A percentile compares a stretch with the other conserved stretches of the same genome.
These are phyloP conservation scores for Seminavis robusta DNA, from an alignment of 108 stramenopile species.

Conservation along the genomic window DNA sequence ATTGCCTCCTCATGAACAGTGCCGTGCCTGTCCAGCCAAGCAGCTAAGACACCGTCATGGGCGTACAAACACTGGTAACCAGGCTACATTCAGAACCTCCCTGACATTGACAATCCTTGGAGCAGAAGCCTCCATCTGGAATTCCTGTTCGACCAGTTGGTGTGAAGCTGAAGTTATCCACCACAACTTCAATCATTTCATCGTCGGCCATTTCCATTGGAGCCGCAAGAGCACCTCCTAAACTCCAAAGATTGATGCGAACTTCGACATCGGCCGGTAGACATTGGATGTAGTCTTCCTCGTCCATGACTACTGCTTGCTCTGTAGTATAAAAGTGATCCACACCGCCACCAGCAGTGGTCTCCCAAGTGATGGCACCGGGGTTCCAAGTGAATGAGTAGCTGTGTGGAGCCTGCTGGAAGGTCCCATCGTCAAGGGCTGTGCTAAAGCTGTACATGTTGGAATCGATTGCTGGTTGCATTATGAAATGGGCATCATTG, in stretches of 20 bases:
- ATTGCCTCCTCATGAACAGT: too few relatives aligned
- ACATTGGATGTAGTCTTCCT: constrained; percentile 8
- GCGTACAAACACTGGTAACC: too few relatives aligned
- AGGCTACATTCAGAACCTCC: too few relatives aligned
- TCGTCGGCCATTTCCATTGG: not conserved
- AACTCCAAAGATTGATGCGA: constrained; percentile 24
- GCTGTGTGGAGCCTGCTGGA: not conserved
- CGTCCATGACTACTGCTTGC: not conserved
- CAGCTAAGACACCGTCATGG: too few relatives aligned
- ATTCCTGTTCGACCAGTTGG: not conserved
- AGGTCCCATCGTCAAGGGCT: not conserved
- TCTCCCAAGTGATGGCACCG: not conserved
- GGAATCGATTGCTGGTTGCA: not conserved
- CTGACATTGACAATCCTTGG: constrained; percentile 9
- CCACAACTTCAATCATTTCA: not conserved
- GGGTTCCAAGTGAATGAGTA: constrained; percentile 11
- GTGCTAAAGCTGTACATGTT: not conserved
- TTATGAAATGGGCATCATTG: not conserved
- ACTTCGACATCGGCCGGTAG: constrained; percentile 3
- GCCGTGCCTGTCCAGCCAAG: too few relatives aligned
- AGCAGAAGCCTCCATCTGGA: not conserved
- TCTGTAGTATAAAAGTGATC: constrained; percentile 3
- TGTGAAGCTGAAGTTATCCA: not conserved
- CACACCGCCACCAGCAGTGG: not conserved
- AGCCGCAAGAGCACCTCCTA: constrained; percentile 18